Conservation (phyloP, 2,329 filamentous ascomycete species). For the Sclerotinia spermophila region DNA sequence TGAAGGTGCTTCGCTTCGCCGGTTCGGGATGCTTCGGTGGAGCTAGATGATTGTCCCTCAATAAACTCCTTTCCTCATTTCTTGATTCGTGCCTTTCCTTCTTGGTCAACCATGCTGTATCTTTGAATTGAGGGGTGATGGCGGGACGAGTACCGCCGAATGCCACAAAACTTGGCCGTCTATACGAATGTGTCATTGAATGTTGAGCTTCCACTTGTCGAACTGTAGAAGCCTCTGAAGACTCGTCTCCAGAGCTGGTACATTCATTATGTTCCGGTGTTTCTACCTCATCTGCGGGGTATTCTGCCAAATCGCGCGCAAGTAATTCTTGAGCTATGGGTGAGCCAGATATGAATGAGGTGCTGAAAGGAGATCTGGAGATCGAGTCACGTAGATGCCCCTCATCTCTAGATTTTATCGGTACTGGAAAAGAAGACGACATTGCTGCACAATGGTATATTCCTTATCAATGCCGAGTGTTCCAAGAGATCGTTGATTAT, state of each 20-base stretch:
- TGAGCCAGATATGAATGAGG: conserved; percentile 55
- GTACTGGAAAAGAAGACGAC: conserved; percentile 32
- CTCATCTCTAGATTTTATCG: conserved; percentile 24
- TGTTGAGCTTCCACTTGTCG: conserved; percentile 38
- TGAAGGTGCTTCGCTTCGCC: conserved; percentile 38
- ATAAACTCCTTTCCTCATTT: conserved; percentile 56
- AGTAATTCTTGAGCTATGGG: conserved; percentile 64
- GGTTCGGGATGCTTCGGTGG: conserved; percentile 53
- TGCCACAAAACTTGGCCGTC: conserved; percentile 72
- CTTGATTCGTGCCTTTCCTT: conserved; percentile 55
- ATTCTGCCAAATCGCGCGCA: conserved; percentile 63
- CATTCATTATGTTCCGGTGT: conserved; percentile 41
- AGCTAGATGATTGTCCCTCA: conserved; percentile 63
- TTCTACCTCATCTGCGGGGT: conserved; percentile 53
- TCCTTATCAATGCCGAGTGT: not conserved
- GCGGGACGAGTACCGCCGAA: conserved; percentile 68
- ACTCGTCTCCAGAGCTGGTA: conserved; percentile 40
- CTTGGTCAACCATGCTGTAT: conserved; percentile 48
- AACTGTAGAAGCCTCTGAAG: conserved; percentile 36
- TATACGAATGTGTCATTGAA: conserved; percentile 64
- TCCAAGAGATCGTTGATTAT: not conserved
- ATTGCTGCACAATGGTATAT: conserved; percentile 23
- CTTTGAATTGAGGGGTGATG: conserved; percentile 55
- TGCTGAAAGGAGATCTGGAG: conserved; percentile 38
- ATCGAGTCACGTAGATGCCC: conserved; percentile 24